Percentiles rank a stretch among this genome's conserved stretches.
Evolutionary conservation across 2,329 filamentous ascomycete genomes (phyloP).

Genomic region (Hypoxylon sp.): DNA sequence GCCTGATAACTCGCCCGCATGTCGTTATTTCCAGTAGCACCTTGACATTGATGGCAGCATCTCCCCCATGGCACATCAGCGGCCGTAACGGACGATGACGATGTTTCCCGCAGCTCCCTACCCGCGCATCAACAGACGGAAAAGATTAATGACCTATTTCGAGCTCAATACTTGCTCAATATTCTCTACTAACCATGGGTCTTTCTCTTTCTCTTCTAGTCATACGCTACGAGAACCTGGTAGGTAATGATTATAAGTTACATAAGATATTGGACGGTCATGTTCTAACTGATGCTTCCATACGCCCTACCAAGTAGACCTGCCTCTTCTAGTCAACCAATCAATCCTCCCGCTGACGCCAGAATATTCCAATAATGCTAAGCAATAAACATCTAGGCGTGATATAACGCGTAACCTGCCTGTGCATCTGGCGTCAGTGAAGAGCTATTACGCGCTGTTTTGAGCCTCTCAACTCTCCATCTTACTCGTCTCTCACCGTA

Average conservation of each 20-base stretch:
- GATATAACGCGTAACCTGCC: conserved; percentile 6
- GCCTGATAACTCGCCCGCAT: too few species aligned
- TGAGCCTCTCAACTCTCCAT: conserved; percentile 2
- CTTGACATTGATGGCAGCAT: not conserved
- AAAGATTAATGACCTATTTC: not conserved
- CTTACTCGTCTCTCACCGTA: conserved; percentile 17
- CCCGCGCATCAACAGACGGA: not conserved
- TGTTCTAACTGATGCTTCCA: not conserved
- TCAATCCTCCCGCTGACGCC: not conserved
- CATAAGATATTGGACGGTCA: not conserved
- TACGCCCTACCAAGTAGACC: not conserved
- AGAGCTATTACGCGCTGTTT: conserved; percentile 8
- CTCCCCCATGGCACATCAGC: too few species aligned
- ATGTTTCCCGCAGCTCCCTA: too few species aligned
- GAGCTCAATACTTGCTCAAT: not conserved
- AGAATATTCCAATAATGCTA: conserved; percentile 3
- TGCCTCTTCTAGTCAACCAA: not conserved
- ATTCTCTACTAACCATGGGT: not conserved
- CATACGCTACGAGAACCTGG: not conserved
- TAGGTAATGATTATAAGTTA: not conserved
- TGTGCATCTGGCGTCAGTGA: not conserved
- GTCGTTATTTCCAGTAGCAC: too few species aligned
- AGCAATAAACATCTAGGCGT: conserved; percentile 26
- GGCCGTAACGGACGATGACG: not conserved
- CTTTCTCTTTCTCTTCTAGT: too few species aligned